phyloP scores from a whole-genome alignment of 768 basidiomycete species.

The Exidia glandulosa region DNA sequence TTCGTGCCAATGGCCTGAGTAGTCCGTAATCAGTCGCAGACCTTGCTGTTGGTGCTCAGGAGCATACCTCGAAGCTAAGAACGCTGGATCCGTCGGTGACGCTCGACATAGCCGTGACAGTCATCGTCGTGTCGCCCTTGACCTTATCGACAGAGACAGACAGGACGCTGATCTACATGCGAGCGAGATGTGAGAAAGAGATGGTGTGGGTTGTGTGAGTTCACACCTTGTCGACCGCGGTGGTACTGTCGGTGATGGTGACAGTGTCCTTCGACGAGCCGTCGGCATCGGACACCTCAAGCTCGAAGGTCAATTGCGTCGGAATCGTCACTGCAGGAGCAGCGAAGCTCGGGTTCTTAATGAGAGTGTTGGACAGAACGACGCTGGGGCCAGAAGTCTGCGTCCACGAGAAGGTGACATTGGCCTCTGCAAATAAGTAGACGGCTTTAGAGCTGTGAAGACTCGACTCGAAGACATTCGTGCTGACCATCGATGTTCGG shows the following conservation, averaged over 20 bases:
- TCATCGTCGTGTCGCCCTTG: not conserved
- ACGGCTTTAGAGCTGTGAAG: not conserved
- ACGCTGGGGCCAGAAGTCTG: not conserved
- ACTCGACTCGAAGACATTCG: not conserved
- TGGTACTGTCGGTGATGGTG: not conserved
- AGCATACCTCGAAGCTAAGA: not conserved
- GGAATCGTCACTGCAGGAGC: not conserved
- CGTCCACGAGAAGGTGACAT: not conserved
- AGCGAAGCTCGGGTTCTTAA: not conserved
- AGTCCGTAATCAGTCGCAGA: not conserved
- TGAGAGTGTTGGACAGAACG: not conserved
- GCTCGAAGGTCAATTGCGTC: not conserved
- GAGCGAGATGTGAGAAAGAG: not conserved
- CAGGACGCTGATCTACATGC: not conserved
- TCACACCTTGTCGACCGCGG: not conserved
- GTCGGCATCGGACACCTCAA: not conserved
- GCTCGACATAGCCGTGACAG: not conserved
- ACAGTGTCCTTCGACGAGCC: not conserved
- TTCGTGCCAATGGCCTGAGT: not conserved
- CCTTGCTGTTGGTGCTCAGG: not conserved
- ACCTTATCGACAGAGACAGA: not conserved
- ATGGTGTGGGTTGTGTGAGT: not conserved
- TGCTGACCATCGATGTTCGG: not conserved
- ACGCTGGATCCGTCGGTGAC: not conserved
- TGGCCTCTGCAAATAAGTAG: not conserved